Conservation (phyloP, 306 rosid genomes). For the Phaseolus lunatus region DNA sequence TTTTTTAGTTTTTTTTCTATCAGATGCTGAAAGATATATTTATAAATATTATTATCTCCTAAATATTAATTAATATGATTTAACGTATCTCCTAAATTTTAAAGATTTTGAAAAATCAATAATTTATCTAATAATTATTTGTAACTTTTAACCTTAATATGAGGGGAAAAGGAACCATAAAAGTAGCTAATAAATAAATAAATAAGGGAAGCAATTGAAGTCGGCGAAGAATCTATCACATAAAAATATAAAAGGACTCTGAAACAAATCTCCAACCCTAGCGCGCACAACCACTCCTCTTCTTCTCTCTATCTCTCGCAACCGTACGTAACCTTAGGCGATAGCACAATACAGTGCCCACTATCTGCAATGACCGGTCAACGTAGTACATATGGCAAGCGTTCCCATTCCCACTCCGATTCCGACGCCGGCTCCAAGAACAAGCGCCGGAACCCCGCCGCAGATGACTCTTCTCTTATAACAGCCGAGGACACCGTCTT, state of each 20-base stretch:
- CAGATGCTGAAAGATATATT: too few relatives aligned
- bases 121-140: too few relatives aligned
- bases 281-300: too few relatives aligned
- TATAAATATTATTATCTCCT: too few relatives aligned
- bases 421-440: conserved; percentile 69
- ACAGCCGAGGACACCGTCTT: conserved; percentile 80
- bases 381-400: conserved; percentile 73
- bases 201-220: background rate
- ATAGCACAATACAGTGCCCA: background rate
- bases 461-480: conserved; percentile 63
- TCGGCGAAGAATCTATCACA: background rate
- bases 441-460: conserved; percentile 71
- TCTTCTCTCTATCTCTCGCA: background rate
- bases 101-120: too few relatives aligned
- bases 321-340: background rate
- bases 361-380: conserved; percentile 70
- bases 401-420: conserved; percentile 73
- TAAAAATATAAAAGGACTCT: background rate
- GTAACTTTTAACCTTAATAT: too few relatives aligned
- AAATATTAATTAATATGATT: too few relatives aligned
- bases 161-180: too few relatives aligned
- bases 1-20: too few relatives aligned
- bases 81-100: too few relatives aligned
- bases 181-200: background rate
- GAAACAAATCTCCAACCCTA: background rate